Conservation (phyloP, 495 filamentous ascomycete genomes). For the Aspergillus homomorphus region DNA sequence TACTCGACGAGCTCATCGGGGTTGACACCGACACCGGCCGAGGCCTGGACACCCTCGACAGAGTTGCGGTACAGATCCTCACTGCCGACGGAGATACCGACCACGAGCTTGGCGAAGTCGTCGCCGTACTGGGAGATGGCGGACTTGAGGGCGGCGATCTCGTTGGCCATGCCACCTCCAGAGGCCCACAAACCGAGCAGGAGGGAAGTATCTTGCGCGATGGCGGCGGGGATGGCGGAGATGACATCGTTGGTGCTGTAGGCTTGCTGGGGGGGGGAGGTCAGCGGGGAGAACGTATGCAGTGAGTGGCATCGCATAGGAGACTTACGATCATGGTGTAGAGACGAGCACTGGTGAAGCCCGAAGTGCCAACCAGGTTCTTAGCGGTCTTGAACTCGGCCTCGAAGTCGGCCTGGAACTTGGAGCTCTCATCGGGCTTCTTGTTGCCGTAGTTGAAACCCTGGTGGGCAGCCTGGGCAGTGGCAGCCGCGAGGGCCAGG, state of each 20-base stretch:
- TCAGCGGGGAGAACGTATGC: not conserved
- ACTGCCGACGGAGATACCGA: constrained; percentile 84
- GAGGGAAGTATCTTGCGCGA: constrained; percentile 65
- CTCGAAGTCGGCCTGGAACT: constrained; percentile 64
- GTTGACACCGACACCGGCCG: constrained; percentile 55
- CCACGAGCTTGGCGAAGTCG: constrained; percentile 60
- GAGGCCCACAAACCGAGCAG: constrained; percentile 80
- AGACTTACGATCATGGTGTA: constrained; percentile 55
- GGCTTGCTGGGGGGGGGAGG: constrained; percentile 38
- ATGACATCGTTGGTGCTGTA: constrained; percentile 59
- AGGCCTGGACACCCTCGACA: constrained; percentile 47
- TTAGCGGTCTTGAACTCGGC: constrained; percentile 68
- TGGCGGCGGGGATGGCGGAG: constrained; percentile 73
- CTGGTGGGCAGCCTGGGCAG: constrained; percentile 50
- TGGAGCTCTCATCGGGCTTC: constrained; percentile 58
- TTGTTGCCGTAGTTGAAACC: constrained; percentile 84
- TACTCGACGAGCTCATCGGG: constrained; percentile 59
- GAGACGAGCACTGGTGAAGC: constrained; percentile 70
- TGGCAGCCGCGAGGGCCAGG: constrained; percentile 43
- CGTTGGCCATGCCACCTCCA: constrained; percentile 64
- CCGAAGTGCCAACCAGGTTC: constrained; percentile 62
- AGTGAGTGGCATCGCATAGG: not conserved
- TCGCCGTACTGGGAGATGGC: constrained; percentile 63
- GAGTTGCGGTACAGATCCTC: constrained; percentile 88
- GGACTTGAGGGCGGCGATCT: constrained; percentile 62